Evolutionary conservation across 257 asterid species (phyloP), one percentile per base, ranked within the genome.

Genomic region (Solanum lycopersicoides): DNA sequence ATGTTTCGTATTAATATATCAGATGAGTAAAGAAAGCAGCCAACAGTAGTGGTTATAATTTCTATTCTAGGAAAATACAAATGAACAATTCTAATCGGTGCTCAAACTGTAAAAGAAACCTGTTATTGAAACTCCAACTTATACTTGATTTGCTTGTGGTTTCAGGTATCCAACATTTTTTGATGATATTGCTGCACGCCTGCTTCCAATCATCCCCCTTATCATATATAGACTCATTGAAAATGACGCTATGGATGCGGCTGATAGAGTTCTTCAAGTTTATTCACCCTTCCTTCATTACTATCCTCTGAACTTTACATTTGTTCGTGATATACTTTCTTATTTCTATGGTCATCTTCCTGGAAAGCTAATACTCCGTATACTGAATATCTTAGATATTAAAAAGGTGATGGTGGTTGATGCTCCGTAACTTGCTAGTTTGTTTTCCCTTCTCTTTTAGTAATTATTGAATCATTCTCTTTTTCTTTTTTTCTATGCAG

Each of bases 291-390:
- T 95, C 92, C 98, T 97, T 92, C 98, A 92, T 90, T 93, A 91
- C 89, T 96, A 97, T 92, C 98, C 99, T 88, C 89, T 95, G 90
- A 95, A 93, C 91, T 97, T 97, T 82, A 95, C 98, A 45, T 97
- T 97, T 90, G 99, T 96, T 91, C 99, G 99, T 7, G 99, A 97
- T 88, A 95, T 97, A 91, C 99, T 97, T 82, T 96, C 98, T 76
- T 97, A 97, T 93, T 97, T 97, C 92, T 97, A 97, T 71, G 97
- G 99, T 83, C 98, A 97, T 94, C 99, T 97, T 87, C 97, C 97
- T 41, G 98, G 93, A 89, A 95, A 97, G 91, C 94, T 97, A 83
- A 93, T 95, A 88, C 94, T 95, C 65, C 96, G 98, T 74, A 93
- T 97, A 89, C 85, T 97, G 91, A 93, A 91, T 82, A 95, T 95